Base-by-base conservation (phyloP, 148 eudicot genomes). In the Beta vulgaris region DNA sequence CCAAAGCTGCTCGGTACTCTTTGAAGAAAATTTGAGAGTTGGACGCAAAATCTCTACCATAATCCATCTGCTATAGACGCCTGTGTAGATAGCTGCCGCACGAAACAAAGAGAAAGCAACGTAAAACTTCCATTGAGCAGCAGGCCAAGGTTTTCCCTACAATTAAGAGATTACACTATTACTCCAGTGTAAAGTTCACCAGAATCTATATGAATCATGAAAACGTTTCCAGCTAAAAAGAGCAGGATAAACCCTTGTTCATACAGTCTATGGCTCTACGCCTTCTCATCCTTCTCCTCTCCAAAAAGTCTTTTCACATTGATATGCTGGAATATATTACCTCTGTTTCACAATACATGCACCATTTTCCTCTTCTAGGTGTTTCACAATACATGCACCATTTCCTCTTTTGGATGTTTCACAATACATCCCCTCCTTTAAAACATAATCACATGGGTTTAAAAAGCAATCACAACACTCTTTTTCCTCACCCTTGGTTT, bases 101-200 rank as follows among this genome's bases (percentile, higher is more conserved):
- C 96, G 97, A 81, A 95, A 95, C 78, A 95, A 34, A 62, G 97
- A 95, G 77, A 95, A 95, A 64, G 93, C 96, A 74, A 95, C 73
- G 81, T 95, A 95, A 77, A 95, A 95, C 85, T 95, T 95, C 99
- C 99, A 95, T 23, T 88, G 87, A 80, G 84, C 86, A 75, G 80
- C 86, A 68, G 98, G 99, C 99, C 99, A 95, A 60, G 90, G 94
- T 83, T 85, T 95, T 73, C 93, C 88, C 99, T 95, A 62, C 62
- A 87, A 69, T 70, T 73, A n/a, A 76, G 73, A 82, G 31, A 49
- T 42, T 28, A 28, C 69, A 74, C 28, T 4, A n/a, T n/a, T n/a
- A n/a, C n/a, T n/a, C n/a, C 57, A 35, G 37, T 46, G n/a, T 15
- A 13, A 51, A n/a, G 26, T 35, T 61, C 76, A 53, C 58, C 44